Evolutionary conservation across 495 filamentous ascomycete species (phyloP), one percentile per base, ranked within the genome.

Genomic region (Bombardia bombarda): DNA sequence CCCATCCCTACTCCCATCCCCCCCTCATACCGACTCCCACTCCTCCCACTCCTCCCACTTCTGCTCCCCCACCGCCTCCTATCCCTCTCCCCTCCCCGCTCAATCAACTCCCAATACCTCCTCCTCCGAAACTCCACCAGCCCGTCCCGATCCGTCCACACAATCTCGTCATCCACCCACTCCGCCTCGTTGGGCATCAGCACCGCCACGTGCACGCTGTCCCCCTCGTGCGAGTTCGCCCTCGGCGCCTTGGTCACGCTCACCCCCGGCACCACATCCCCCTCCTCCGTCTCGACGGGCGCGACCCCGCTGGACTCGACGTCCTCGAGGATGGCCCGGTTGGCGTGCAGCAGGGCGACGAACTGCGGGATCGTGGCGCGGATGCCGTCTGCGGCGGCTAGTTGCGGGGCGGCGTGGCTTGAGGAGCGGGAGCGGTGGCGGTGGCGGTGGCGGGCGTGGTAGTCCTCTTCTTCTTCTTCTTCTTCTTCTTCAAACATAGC

Each of bases 311-410:
- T 47, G 17, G 52, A 53, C 33, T 46, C 18, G 18, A 47, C 40
- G 1, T 51, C 26, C 45, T 58, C 56, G 8, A 58, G 30, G 13
- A 58, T 39, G 1, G 50, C 33, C 13, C 56, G 37, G 16, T 42
- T 42, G 7, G 47, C 42, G 20, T 56, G 52, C 26, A 58, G 41
- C 21, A 58, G 42, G 5, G 55, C 55, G 8, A 58, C 32, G 28
- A 55, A 53, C 46, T 58, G 55, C 20, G 55, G 52, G 7, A 55
- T 49, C 7, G 55, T 58, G 0, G 55, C 55, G 21, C 47, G 38
- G 16, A 58, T 33, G 1, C 46, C 55, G n/a, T 53, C 38, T 4
- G 41, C 55, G n/a, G 50, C 49, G 0, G 39, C 52, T 7, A 51
- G 30, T n/a, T 17, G 12, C 16, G 22, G 12, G 26, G 16, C 13